Percentiles rank a stretch among this genome's conserved stretches.
Evolutionary conservation across 192 early-diverging fungal genomes (phyloP).

Genomic region (Funneliformis geosporum): DNA sequence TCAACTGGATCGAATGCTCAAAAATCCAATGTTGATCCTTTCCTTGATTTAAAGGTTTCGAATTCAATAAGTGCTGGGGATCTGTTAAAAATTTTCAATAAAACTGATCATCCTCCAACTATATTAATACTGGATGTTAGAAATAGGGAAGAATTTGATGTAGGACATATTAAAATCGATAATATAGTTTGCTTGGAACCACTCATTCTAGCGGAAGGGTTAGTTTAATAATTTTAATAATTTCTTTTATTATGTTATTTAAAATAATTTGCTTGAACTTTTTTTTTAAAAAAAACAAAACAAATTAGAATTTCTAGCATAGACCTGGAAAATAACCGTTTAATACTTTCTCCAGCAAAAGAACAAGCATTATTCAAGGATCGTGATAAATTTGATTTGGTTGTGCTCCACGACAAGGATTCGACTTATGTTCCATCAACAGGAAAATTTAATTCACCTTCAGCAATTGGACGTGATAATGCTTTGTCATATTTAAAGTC

Average conservation of each 20-base stretch:
- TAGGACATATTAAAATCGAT: constrained; percentile 30
- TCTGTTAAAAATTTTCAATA: not conserved
- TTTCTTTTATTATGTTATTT: not conserved
- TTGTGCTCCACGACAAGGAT: constrained; percentile 71
- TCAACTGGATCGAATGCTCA: not conserved
- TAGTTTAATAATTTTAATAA: constrained; percentile 2
- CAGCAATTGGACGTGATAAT: not conserved
- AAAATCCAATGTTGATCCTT: not conserved
- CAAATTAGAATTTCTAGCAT: constrained; percentile 18
- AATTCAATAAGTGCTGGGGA: not conserved
- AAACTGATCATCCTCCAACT: not conserved
- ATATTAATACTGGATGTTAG: constrained; percentile 31
- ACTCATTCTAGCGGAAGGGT: constrained; percentile 19
- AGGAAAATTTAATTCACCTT: constrained; percentile 23
- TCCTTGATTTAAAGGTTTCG: not conserved
- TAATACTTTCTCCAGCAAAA: constrained; percentile 42
- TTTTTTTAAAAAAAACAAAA: not conserved
- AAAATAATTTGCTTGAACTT: not conserved
- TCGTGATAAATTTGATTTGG: constrained; percentile 67
- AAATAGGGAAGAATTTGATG: not conserved
- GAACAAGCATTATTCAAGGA: constrained; percentile 67
- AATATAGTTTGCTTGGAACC: constrained; percentile 32
- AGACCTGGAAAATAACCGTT: constrained; percentile 14
- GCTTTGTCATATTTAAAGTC: constrained; percentile 49
- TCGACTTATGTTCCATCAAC: constrained; percentile 39